Evolutionary conservation across 345 rosid genomes (phyloP).

Genomic region (Diplotaxis tenuifolia): DNA sequence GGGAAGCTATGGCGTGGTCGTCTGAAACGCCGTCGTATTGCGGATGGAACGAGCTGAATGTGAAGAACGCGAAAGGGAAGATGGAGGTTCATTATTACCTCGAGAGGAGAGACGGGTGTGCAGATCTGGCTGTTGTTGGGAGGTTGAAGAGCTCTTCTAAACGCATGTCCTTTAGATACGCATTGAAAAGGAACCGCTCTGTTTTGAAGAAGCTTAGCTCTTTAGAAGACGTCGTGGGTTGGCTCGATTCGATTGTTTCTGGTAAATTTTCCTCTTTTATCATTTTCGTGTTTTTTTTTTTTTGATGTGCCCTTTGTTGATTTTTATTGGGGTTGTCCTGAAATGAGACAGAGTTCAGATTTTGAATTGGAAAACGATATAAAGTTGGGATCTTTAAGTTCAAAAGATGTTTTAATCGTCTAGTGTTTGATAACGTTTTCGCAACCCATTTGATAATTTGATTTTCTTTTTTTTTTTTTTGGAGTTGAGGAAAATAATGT

Average conservation of each 20-base stretch:
- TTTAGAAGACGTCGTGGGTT: constrained; percentile 53
- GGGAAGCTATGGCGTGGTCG: constrained; percentile 38
- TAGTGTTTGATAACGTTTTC: not conserved
- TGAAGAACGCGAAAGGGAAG: constrained; percentile 49
- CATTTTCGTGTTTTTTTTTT: not conserved
- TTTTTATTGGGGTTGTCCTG: not conserved
- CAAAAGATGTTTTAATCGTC: not conserved
- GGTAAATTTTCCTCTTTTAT: constrained; percentile 43
- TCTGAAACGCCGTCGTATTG: constrained; percentile 44
- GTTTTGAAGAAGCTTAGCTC: constrained; percentile 47
- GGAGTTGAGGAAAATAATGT: not conserved
- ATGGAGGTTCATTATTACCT: constrained; percentile 63
- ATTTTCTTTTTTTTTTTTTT: not conserved
- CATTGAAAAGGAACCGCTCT: constrained; percentile 39
- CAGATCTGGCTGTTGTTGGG: constrained; percentile 74
- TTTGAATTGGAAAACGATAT: not conserved
- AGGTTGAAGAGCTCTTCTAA: constrained; percentile 51
- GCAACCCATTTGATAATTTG: not conserved
- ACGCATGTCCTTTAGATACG: constrained; percentile 54
- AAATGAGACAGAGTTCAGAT: not conserved
- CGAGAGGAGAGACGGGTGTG: constrained; percentile 52
- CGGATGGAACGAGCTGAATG: constrained; percentile 70
- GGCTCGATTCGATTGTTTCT: constrained; percentile 66
- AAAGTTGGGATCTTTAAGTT: constrained; percentile 12
- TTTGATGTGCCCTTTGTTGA: not conserved